Base-by-base conservation (phyloP, 306 rosid genomes). In the Dalbergia cultrata region DNA sequence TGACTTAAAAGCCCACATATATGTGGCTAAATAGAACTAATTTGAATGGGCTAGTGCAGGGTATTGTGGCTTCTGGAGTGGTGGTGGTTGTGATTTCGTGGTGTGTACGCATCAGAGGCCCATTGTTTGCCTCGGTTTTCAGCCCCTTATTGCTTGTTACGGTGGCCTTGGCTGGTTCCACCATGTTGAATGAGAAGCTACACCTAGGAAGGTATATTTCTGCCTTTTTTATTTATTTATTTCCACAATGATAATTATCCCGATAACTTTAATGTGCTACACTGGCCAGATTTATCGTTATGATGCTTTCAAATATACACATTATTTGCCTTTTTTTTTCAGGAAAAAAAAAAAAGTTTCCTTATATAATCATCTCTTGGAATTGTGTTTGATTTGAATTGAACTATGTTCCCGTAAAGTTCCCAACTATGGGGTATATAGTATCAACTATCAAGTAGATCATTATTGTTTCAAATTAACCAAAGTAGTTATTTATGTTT, bases 71-170 rank as follows among this genome's bases (percentile, higher is more conserved):
- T 16, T 85, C 87, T n/a, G 89, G 86, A 45, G 1, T 19, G 5
- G 52, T 80, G 82, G 76, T 79, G 33, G 59, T 26, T 4, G 79
- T 73, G 34, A 69, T 70, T 37, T 43, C 93, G 4, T 87, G 85
- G 85, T 78, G 82, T 45, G 49, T 83, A 10, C 71, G 13, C 6
- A 58, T 41, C 75, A 84, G 84, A 63, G 93, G 90, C 0, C 88
- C 89, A 10, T 33, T 85, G 53, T 87, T 85, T 62, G 92, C 50
- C 13, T 85, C 87, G 9, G 60, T 52, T 66, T 89, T 89, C 31
- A 81, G n/a, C 44, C 89, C 89, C n/a, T 72, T 89, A 0, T 13
- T 61, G 81, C 90, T 85, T 35, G 52, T 89, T 0, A 19, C 81
- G 1, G 87, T 87, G 18, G 89, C 86, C 5, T 12, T 87, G 19